Base-by-base conservation (phyloP, 345 rosid genomes). In the Geranium brycei region DNA sequence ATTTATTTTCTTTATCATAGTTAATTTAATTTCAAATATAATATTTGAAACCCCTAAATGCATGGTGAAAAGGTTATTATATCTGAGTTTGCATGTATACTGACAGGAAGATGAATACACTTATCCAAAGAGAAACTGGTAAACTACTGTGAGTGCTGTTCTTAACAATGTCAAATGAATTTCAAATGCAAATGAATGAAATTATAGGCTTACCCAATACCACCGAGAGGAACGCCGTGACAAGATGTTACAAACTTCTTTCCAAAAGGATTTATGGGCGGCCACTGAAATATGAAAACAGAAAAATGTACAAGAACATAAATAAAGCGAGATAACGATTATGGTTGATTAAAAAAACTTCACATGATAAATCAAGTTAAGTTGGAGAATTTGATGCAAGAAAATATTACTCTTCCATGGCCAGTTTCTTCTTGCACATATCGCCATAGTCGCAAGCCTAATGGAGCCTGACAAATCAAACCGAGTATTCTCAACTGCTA, bases 221-320 rank as follows among this genome's bases (percentile, higher is more conserved):
- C 96, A 63, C 96, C 98, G 16, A 91, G 80, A 53, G 98, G 98
- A 78, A 85, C 60, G 11, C 88, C 96, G 57, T 87, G 95, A 64
- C 73, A 78, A 69, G 95, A 85, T 51, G 93, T 73, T n/a, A 73
- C 65, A 72, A 38, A 1, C 40, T 84, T 87, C 77, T 84, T 83
- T 2, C 59, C 23, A 70, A 91, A 89, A 51, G 96, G 98, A 75
- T 91, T 66, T 0, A 89, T 80, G 59, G 80, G 63, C 5, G 68
- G 73, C 66, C 71, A 57, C 95, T 81, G 83, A 67, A 80, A 64
- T 73, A 35, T 63, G 62, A 68, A 59, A 60, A 68, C 53, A 56
- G n/a, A n/a, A 67, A 60, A 61, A 62, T 53, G 55, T 41, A 32
- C 58, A 57, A 56, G 31, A 63, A 4, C 17, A 56, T n/a, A 51